phyloP scores from a whole-genome alignment of 306 rosid species.

The Corylus avellana region DNA sequence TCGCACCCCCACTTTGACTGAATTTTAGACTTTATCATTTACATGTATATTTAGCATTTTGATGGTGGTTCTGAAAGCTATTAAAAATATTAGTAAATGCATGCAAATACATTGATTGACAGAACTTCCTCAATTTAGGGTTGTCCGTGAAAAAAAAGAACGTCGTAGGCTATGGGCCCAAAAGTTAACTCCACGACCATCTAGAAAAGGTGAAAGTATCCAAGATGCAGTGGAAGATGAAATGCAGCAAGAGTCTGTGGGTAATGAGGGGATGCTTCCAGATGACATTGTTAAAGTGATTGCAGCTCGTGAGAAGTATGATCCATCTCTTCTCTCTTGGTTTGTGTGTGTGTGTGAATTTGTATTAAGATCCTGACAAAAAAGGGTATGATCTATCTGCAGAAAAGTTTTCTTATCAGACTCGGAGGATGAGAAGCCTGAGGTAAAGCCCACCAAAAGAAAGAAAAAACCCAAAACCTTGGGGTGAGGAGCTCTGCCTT shows the following conservation, averaged over 20 bases:
- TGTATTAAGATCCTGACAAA: constrained; percentile 18
- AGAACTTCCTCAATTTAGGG: constrained; percentile 43
- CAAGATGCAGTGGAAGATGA: constrained; percentile 38
- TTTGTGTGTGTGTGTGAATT: constrained; percentile 2
- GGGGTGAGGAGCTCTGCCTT: constrained; percentile 48
- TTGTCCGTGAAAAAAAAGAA: constrained; percentile 68
- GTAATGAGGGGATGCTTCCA: constrained; percentile 68
- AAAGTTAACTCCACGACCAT: constrained; percentile 56
- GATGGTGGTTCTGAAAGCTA: not conserved
- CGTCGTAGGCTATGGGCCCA: constrained; percentile 75
- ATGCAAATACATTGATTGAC: constrained; percentile 3
- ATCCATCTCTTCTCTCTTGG: not conserved
- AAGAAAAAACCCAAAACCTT: constrained; percentile 58
- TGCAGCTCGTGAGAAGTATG: constrained; percentile 82
- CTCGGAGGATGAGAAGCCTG: constrained; percentile 57
- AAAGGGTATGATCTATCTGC: constrained; percentile 32
- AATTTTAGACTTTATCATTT: not conserved
- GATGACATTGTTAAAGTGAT: constrained; percentile 69
- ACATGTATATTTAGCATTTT: not conserved
- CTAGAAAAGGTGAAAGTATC: constrained; percentile 37
- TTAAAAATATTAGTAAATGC: not conserved
- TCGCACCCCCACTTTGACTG: not conserved
- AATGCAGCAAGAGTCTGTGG: constrained; percentile 33
- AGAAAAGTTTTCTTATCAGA: constrained; percentile 66
- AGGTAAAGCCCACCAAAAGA: constrained; percentile 42